Conservation (phyloP, 176 grass and related monocot species). For the Saccharum officinarum region DNA sequence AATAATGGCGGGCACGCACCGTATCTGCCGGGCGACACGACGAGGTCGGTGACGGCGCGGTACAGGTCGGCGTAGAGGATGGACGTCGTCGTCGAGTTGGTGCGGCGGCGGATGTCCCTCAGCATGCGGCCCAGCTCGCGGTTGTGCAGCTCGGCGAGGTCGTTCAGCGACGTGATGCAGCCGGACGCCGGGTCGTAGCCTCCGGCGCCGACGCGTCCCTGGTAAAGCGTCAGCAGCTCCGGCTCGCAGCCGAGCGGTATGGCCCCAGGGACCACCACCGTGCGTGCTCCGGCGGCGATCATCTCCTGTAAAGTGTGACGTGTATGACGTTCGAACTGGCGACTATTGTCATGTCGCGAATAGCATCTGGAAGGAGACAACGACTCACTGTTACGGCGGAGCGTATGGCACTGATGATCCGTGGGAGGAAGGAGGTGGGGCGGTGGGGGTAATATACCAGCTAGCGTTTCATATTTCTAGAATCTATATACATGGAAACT, state of each 20-base stretch:
- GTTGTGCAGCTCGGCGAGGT: slow-evolving; percentile 55
- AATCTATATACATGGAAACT: too few species aligned
- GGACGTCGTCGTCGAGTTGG: neutral
- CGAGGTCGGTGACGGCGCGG: slow-evolving; percentile 10
- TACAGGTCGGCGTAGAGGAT: slow-evolving; percentile 66
- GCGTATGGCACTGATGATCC: neutral
- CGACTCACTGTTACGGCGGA: neutral
- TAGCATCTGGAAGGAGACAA: too few species aligned
- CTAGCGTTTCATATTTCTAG: too few species aligned
- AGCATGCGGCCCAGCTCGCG: slow-evolving; percentile 31
- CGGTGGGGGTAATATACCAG: too few species aligned
- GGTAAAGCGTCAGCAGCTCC: neutral
- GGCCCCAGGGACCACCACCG: slow-evolving; percentile 48
- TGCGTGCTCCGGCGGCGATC: slow-evolving; percentile 44
- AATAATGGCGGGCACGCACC: too few species aligned
- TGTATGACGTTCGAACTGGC: too few species aligned
- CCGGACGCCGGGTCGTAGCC: slow-evolving; percentile 40
- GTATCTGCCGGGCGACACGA: slow-evolving; percentile 9
- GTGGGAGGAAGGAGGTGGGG: neutral
- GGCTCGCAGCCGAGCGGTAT: slow-evolving; percentile 61
- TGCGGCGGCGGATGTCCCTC: neutral
- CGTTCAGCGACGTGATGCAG: slow-evolving; percentile 50
- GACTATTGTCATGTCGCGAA: too few species aligned
- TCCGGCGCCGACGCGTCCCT: neutral
- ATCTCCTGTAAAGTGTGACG: neutral